Base-by-base conservation (phyloP, 306 rosid species). In the Medicago ruthenica region DNA sequence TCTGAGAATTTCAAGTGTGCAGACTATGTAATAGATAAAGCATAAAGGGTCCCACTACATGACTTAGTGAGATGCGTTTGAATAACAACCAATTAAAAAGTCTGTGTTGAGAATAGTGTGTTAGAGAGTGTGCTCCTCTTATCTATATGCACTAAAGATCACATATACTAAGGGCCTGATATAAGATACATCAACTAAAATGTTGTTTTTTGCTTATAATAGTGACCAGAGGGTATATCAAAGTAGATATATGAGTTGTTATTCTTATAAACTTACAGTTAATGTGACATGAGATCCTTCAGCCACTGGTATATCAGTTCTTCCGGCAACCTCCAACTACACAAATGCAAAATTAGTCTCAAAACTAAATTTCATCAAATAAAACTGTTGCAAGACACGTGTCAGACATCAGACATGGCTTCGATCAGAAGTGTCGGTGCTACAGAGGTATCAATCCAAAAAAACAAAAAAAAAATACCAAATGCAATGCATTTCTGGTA, bases 241-340 rank as follows among this genome's bases (percentile, higher is more conserved):
- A 54, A 8, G 18, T 4, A 60, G 44, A 44, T 4, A 13, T 27
- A 61, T 51, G 45, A 70, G 9, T 51, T 51, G 12, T 45, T 59
- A 27, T 1, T 51, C 12, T 51, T 59, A 27, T 1, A 34, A 27
- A 61, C 76, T 76, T 89, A 91, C 97, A 62, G 90, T 94, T 76
- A 92, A 68, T 41, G 96, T 91, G 44, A 90, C 89, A 71, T 88
- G 96, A 61, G 98, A 91, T 82, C 98, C 98, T 89, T 94, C 98
- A 68, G 88, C 98, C n/a, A 91, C 96, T 0, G 98, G 97, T 83
- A 91, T 91, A 80, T 94, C 98, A 44, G 91, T 85, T 82, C 98
- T 88, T 74, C 85, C 97, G 3, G 97, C 97, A 84, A 91, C 79
- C 82, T 94, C 98, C 85, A 94, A 85, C 98, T 94, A 61, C 77